These are phyloP conservation scores for Cytospora schulzeri DNA, from an alignment of 2,329 filamentous ascomycete species.

Conservation along the genomic window DNA sequence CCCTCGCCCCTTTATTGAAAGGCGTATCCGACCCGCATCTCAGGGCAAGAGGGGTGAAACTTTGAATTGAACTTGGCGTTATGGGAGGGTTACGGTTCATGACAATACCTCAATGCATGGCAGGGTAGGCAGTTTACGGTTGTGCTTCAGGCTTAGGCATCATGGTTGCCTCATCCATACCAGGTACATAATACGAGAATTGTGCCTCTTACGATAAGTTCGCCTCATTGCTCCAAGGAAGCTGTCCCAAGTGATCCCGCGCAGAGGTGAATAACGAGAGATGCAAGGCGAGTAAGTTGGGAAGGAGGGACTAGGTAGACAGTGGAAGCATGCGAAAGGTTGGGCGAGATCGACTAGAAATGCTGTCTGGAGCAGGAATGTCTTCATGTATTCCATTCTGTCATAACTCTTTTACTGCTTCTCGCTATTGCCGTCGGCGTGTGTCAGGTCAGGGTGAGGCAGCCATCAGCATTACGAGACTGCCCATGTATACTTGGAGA, in stretches of 20 bases:
- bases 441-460: neutral
- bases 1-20: neutral
- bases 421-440: neutral
- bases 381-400: neutral
- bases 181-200: neutral
- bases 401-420: neutral
- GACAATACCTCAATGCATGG: conserved; percentile 2
- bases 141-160: neutral
- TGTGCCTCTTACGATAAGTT: neutral
- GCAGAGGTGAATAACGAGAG: neutral
- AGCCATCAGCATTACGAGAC: neutral
- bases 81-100: conserved; percentile 1
- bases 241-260: neutral
- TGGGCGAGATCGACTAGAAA: neutral
- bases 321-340: neutral
- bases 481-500: neutral
- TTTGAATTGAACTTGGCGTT: conserved; percentile 2
- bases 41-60: neutral
- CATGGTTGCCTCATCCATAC: conserved; percentile 1
- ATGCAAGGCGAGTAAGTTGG: neutral
- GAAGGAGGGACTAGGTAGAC: neutral
- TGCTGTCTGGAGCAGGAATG: neutral
- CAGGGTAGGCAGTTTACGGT: conserved; percentile 2
- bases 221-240: neutral
- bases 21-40: neutral